Conservation (phyloP, 2,329 filamentous ascomycete species). For the Decorospora gaudefroyi region DNA sequence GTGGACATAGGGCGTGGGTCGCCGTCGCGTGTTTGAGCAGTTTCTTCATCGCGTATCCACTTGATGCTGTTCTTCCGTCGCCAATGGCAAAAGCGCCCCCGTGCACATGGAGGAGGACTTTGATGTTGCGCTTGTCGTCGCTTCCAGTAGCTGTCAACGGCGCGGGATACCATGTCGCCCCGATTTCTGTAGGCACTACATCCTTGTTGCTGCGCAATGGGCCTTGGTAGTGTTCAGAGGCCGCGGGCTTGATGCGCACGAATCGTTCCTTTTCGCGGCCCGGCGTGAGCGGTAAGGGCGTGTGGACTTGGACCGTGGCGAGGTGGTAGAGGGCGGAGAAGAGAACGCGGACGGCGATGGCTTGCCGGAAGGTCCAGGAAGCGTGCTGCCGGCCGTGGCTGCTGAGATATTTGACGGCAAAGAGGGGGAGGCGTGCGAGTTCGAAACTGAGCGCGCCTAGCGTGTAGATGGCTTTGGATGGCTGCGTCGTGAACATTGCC, state of each 20-base stretch:
- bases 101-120: constrained; percentile 55
- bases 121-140: constrained; percentile 26
- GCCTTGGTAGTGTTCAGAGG: constrained; percentile 34
- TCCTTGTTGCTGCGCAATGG: constrained; percentile 37
- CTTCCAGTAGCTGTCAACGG: constrained; percentile 19
- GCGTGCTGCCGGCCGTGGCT: constrained; percentile 47
- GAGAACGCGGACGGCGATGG: constrained; percentile 43
- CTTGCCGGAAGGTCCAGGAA: constrained; percentile 49
- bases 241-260: constrained; percentile 36
- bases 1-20: constrained; percentile 51
- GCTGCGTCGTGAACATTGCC: constrained; percentile 41
- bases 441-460: constrained; percentile 45
- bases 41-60: constrained; percentile 37
- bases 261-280: constrained; percentile 49
- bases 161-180: constrained; percentile 52
- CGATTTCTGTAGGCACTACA: constrained; percentile 47
- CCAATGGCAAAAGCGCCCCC: constrained; percentile 54
- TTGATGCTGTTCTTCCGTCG: constrained; percentile 47
- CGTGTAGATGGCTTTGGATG: constrained; percentile 49
- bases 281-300: constrained; percentile 44
- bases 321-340: constrained; percentile 42
- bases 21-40: constrained; percentile 46
- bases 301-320: constrained; percentile 31
- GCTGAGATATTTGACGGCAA: constrained; percentile 47
- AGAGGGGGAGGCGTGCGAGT: constrained; percentile 47